phyloP scores from a whole-genome alignment of 192 early-diverging fungal genomes.

The Umbelopsis ramanniana region DNA sequence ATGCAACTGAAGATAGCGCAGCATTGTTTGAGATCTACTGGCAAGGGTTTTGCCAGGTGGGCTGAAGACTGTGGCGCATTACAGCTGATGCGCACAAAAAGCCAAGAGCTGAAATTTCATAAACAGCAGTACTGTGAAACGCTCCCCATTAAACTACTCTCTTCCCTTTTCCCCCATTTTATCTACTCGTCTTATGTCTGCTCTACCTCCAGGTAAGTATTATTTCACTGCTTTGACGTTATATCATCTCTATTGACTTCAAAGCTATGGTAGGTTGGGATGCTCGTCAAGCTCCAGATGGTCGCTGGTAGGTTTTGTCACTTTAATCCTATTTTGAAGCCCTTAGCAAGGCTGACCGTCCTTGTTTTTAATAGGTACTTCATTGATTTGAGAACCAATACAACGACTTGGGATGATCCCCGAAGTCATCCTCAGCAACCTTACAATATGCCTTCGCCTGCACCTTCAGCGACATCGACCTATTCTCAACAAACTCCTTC shows the following conservation, averaged over 20 bases:
- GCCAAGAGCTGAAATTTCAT: no score
- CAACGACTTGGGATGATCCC: constrained; percentile 6
- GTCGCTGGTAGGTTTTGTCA: constrained; percentile 2
- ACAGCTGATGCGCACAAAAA: no score
- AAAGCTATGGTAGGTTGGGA: neutral
- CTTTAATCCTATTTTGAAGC: neutral
- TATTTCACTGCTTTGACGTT: neutral
- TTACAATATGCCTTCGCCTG: constrained; percentile 9
- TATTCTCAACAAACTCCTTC: neutral
- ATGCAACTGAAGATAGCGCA: no score
- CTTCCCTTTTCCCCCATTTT: neutral
- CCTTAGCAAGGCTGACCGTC: neutral
- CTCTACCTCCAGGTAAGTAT: constrained; percentile 7
- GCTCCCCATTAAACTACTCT: neutral
- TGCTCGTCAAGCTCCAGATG: constrained; percentile 18
- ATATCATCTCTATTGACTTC: neutral
- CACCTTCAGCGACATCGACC: neutral
- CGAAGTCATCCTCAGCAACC: neutral
- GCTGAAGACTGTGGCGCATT: no score
- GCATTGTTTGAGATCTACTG: no score
- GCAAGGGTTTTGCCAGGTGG: no score
- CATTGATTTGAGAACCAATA: constrained; percentile 15
- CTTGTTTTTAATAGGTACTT: neutral
- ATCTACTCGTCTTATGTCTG: neutral
- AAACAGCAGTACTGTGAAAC: no score